phyloP scores from a whole-genome alignment of 352 stramenopile genomes.

The Pythium scleroteichum region DNA sequence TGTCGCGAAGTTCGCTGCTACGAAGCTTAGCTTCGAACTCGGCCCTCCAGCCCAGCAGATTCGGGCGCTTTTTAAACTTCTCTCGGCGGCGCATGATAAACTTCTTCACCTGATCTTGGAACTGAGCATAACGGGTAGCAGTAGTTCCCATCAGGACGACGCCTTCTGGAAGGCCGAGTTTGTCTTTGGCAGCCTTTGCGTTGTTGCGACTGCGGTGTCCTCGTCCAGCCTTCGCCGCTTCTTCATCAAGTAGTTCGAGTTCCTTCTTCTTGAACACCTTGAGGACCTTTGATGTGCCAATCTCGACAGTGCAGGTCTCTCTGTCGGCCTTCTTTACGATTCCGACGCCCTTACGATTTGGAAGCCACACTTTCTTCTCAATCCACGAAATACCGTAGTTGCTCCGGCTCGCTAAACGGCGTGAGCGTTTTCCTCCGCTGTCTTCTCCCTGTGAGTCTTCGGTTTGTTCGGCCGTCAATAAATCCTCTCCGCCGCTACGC shows the following conservation, averaged over 20 bases:
- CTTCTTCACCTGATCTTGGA: constrained; percentile 85
- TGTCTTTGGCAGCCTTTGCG: constrained; percentile 64
- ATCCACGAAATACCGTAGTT: constrained; percentile 90
- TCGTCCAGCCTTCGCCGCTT: constrained; percentile 50
- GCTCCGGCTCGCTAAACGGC: constrained; percentile 68
- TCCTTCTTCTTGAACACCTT: constrained; percentile 89
- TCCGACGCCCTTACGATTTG: constrained; percentile 70
- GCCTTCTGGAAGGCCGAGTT: constrained; percentile 67
- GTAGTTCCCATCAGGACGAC: constrained; percentile 83
- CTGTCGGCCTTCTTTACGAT: constrained; percentile 85
- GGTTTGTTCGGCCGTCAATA: constrained; percentile 52
- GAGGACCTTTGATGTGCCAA: constrained; percentile 66
- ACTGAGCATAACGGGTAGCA: constrained; percentile 71
- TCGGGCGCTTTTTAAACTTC: constrained; percentile 84
- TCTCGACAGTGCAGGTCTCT: constrained; percentile 84
- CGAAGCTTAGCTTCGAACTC: constrained; percentile 66
- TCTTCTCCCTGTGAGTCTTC: constrained; percentile 85
- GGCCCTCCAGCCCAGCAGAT: constrained; percentile 75
- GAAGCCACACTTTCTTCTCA: constrained; percentile 79
- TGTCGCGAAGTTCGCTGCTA: constrained; percentile 56
- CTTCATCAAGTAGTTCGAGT: constrained; percentile 72
- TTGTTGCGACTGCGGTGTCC: constrained; percentile 67
- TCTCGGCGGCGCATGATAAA: constrained; percentile 82
- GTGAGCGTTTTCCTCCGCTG: constrained; percentile 59
- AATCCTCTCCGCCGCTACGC: constrained; percentile 53